Evolutionary conservation across 768 basidiomycete species (phyloP).

Genomic region (Psilocybe subaeruginosa): DNA sequence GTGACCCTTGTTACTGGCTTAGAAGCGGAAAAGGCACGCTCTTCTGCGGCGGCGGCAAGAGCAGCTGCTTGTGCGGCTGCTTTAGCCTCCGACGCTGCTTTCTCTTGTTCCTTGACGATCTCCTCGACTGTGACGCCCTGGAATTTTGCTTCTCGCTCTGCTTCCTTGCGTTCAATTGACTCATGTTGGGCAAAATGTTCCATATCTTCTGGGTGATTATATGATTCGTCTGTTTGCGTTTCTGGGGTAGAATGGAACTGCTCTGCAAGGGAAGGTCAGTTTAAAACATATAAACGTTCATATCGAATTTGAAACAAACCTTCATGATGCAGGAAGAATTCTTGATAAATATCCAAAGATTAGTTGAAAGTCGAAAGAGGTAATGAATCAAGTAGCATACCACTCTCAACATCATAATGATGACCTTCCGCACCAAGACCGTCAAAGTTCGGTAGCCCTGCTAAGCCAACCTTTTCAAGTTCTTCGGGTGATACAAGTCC

Average conservation of each 20-base stretch:
- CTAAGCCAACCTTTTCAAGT: conserved; percentile 70
- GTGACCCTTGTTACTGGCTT: conserved; percentile 56
- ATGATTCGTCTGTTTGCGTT: conserved; percentile 95
- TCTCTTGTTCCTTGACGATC: conserved; percentile 57
- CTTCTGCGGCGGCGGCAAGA: background rate
- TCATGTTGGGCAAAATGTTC: conserved; percentile 94
- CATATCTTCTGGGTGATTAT: conserved; percentile 89
- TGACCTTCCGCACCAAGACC: conserved; percentile 88
- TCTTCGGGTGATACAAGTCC: conserved; percentile 72
- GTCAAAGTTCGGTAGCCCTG: conserved; percentile 83
- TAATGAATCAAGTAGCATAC: conserved; percentile 41
- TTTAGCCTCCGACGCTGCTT: conserved; percentile 28
- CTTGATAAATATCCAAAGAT: conserved; percentile 34
- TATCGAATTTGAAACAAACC: conserved; percentile 44
- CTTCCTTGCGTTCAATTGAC: conserved; percentile 81
- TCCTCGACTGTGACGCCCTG: conserved; percentile 84
- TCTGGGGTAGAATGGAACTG: conserved; percentile 95
- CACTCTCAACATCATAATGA: conserved; percentile 91
- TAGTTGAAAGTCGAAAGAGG: background rate
- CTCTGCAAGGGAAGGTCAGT: conserved; percentile 46
- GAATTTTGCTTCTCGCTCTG: conserved; percentile 79
- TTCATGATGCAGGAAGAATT: conserved; percentile 98
- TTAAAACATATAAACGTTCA: background rate
- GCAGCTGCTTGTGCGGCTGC: conserved; percentile 20
- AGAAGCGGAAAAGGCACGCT: conserved; percentile 19